Evolutionary conservation across 2,329 filamentous ascomycete genomes (phyloP).

Genomic region (Trichoderma hamatum): DNA sequence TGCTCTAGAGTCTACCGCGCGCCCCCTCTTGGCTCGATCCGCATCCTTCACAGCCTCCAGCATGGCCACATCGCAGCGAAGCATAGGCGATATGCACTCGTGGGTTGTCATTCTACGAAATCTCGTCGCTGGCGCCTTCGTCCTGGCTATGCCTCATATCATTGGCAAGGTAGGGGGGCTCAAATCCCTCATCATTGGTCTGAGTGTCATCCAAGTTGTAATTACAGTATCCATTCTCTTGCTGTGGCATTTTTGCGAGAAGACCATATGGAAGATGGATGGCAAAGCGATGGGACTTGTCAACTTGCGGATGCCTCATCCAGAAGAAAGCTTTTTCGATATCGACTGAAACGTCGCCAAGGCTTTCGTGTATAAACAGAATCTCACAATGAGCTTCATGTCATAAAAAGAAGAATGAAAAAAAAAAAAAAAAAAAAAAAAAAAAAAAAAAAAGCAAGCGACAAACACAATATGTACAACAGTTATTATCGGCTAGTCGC

Average conservation of each 20-base stretch:
- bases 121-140: conserved; percentile 48
- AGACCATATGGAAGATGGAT: conserved; percentile 48
- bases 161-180: conserved; percentile 43
- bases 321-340: conserved; percentile 52
- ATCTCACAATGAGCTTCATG: neutral
- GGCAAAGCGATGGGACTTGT: conserved; percentile 52
- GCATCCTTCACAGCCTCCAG: conserved; percentile 54
- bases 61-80: conserved; percentile 50
- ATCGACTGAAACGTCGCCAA: conserved; percentile 36
- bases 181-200: conserved; percentile 43
- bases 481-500: neutral
- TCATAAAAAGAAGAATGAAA: neutral
- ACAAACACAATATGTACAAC: neutral
- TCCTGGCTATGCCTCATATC: conserved; percentile 46
- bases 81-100: conserved; percentile 53
- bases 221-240: conserved; percentile 41
- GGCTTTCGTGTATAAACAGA: neutral
- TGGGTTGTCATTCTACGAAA: conserved; percentile 47
- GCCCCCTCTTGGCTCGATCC: conserved; percentile 50
- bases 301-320: conserved; percentile 45
- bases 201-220: conserved; percentile 47
- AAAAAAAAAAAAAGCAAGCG: neutral
- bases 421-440: neutral
- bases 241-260: conserved; percentile 49
- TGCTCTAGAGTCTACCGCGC: conserved; percentile 46